phyloP scores from a whole-genome alignment of 495 filamentous ascomycete genomes.

The Hypoxylon subgilvum region DNA sequence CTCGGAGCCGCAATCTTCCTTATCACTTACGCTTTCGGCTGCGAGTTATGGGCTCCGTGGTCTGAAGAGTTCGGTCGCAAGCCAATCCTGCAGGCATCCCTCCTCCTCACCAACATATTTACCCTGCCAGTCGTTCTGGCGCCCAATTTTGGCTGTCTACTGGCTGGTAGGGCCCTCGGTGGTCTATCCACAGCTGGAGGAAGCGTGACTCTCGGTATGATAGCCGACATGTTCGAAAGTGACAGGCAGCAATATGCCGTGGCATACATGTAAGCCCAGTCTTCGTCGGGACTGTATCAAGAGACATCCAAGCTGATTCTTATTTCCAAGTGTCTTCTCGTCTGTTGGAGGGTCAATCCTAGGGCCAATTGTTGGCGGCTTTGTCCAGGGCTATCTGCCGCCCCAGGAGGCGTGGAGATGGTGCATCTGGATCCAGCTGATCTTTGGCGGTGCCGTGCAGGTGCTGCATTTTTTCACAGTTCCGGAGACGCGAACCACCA shows the following conservation, averaged over 20 bases:
- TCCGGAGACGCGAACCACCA: constrained; percentile 70
- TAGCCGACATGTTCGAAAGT: constrained; percentile 78
- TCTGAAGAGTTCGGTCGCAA: constrained; percentile 79
- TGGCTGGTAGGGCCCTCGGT: constrained; percentile 70
- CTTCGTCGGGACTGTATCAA: no score
- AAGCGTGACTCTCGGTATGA: constrained; percentile 82
- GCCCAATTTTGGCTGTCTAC: constrained; percentile 69
- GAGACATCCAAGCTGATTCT: not conserved
- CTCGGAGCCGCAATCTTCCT: constrained; percentile 74
- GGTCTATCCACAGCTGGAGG: constrained; percentile 77
- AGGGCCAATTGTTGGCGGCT: constrained; percentile 80
- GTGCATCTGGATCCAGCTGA: constrained; percentile 82
- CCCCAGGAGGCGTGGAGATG: constrained; percentile 66
- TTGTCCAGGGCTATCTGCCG: constrained; percentile 65
- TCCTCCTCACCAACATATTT: constrained; percentile 77
- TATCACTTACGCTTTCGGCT: constrained; percentile 76
- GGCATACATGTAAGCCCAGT: constrained; percentile 56
- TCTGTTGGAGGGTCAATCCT: constrained; percentile 77
- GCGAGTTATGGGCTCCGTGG: constrained; percentile 85
- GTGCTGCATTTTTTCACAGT: constrained; percentile 70
- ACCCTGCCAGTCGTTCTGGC: constrained; percentile 74
- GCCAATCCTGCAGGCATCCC: constrained; percentile 71
- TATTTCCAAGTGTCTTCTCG: constrained; percentile 65
- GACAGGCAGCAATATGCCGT: constrained; percentile 76
- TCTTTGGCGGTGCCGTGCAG: constrained; percentile 71